Evolutionary conservation across 495 filamentous ascomycete species (phyloP).

Genomic region (Penicillium crystallinum): DNA sequence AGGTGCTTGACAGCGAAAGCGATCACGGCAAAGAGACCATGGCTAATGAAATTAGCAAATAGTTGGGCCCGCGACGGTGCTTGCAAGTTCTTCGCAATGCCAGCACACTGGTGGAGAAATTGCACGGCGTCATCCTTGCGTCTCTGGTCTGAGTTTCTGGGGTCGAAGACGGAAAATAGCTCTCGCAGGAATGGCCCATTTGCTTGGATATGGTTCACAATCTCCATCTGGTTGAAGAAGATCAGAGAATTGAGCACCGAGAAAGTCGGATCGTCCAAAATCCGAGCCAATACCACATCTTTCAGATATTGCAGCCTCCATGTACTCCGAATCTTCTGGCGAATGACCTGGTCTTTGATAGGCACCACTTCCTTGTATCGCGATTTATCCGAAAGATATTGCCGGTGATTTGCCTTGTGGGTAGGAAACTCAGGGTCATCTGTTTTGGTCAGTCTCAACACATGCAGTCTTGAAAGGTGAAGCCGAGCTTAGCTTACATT

Average conservation of each 20-base stretch:
- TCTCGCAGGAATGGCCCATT: conserved; percentile 75
- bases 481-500: conserved; percentile 54
- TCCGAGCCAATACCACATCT: conserved; percentile 92
- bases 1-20: conserved; percentile 82
- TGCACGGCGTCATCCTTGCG: conserved; percentile 91
- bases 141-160: conserved; percentile 54
- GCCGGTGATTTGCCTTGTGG: conserved; percentile 95
- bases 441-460: conserved; percentile 22
- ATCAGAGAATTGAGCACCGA: conserved; percentile 96
- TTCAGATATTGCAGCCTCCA: conserved; percentile 98
- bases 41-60: conserved; percentile 82
- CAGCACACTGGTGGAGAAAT: conserved; percentile 95
- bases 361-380: conserved; percentile 94
- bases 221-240: conserved; percentile 98
- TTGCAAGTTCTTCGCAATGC: conserved; percentile 91
- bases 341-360: conserved; percentile 74
- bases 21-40: conserved; percentile 85
- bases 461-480: background rate
- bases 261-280: conserved; percentile 96
- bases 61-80: conserved; percentile 70
- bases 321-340: conserved; percentile 89
- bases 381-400: conserved; percentile 82
- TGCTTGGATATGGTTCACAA: conserved; percentile 83
- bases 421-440: conserved; percentile 98
- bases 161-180: conserved; percentile 82